Evolutionary conservation across 2,329 filamentous ascomycete species (phyloP).

Genomic region (Bipolaris zeicola): DNA sequence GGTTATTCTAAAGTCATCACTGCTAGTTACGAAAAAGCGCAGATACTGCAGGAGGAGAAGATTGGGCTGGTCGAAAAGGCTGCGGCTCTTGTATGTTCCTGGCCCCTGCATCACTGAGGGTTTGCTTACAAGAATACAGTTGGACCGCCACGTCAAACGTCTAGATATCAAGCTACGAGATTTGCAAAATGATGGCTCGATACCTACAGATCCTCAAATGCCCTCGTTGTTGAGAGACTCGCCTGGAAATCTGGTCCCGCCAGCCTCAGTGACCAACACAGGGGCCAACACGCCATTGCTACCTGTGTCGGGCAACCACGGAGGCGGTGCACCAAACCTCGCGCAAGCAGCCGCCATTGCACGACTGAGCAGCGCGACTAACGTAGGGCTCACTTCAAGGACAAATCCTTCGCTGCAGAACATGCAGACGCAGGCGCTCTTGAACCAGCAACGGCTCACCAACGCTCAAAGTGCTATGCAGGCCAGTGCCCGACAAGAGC

Average conservation of each 20-base stretch:
- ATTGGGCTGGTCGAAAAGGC: conserved; percentile 69
- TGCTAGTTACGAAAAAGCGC: conserved; percentile 70
- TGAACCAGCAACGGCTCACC: conserved; percentile 46
- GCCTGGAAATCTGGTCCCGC: conserved; percentile 57
- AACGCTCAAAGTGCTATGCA: conserved; percentile 43
- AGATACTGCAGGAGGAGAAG: conserved; percentile 77
- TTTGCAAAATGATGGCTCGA: conserved; percentile 63
- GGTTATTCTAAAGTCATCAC: conserved; percentile 67
- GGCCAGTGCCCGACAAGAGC: conserved; percentile 49
- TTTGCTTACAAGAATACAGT: conserved; percentile 35
- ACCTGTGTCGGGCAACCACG: conserved; percentile 61
- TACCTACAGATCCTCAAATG: conserved; percentile 63
- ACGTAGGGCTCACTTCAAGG: conserved; percentile 37
- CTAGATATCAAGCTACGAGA: conserved; percentile 67
- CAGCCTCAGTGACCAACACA: conserved; percentile 52
- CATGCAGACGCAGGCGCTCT: conserved; percentile 45
- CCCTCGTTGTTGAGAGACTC: conserved; percentile 62
- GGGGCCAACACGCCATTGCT: conserved; percentile 59
- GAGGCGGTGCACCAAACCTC: conserved; percentile 59
- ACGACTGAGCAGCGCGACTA: conserved; percentile 47
- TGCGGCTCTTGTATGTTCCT: conserved; percentile 61
- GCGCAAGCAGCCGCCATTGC: conserved; percentile 57
- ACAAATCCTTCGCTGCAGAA: conserved; percentile 41
- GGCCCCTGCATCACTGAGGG: background rate
- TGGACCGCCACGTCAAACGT: conserved; percentile 68